Evolutionary conservation across 352 stramenopile species (phyloP).

Genomic region (Phytophthora nicotianae): DNA sequence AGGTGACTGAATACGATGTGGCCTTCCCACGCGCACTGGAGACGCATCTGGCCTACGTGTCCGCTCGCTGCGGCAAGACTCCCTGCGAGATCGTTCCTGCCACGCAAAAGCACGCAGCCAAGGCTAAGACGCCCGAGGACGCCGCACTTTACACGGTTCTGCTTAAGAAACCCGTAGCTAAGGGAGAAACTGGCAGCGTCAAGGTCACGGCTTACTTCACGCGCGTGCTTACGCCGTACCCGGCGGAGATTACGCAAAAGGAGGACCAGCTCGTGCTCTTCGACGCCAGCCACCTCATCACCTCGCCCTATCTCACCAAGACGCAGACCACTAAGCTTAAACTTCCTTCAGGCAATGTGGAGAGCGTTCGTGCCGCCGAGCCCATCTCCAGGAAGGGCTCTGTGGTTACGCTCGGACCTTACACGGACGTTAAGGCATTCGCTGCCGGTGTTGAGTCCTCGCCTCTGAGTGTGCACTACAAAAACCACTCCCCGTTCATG

Average conservation of each 20-base stretch:
- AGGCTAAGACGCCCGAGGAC: conserved; percentile 29
- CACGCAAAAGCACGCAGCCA: conserved; percentile 33
- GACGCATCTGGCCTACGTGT: conserved; percentile 59
- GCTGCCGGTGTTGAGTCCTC: conserved; percentile 28
- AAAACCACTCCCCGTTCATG: conserved; percentile 88
- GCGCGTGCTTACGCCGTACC: conserved; percentile 79
- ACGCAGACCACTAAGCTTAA: conserved; percentile 89
- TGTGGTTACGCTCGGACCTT: conserved; percentile 80
- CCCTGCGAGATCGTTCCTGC: conserved; percentile 66
- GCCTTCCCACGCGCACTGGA: conserved; percentile 63
- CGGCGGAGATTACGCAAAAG: conserved; percentile 73
- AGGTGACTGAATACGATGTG: conserved; percentile 67
- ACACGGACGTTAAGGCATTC: conserved; percentile 62
- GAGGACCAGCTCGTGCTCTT: conserved; percentile 90
- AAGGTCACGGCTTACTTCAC: conserved; percentile 86
- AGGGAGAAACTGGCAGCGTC: conserved; percentile 56
- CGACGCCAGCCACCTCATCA: conserved; percentile 63
- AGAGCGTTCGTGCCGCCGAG: conserved; percentile 65
- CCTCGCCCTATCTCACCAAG: conserved; percentile 77
- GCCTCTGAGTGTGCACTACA: conserved; percentile 72
- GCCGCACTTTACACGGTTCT: conserved; percentile 75
- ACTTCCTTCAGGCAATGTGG: conserved; percentile 71
- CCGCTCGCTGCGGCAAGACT: conserved; percentile 77
- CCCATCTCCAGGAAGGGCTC: conserved; percentile 77
- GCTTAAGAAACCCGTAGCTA: conserved; percentile 61